Evolutionary conservation across 352 stramenopile genomes (phyloP).

Genomic region (Thalassiosira delicatula): DNA sequence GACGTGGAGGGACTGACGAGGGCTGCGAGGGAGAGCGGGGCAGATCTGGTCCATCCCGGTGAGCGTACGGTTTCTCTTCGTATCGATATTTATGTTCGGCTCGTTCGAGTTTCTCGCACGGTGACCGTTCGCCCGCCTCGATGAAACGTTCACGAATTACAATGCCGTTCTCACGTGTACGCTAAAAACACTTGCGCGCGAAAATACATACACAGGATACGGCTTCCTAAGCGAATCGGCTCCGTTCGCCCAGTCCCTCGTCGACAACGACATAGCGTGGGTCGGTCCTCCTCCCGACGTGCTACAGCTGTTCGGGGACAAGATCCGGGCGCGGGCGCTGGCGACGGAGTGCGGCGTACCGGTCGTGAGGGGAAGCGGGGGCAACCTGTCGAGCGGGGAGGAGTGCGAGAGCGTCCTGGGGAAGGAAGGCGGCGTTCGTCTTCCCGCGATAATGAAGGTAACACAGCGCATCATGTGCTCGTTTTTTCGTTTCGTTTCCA

Average conservation of each 20-base stretch:
- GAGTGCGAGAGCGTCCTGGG: no score
- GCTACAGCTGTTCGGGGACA: constrained; percentile 66
- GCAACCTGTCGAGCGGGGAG: no score
- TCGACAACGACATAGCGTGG: constrained; percentile 92
- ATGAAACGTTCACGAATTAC: constrained; percentile 92
- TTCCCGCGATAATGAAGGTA: no score
- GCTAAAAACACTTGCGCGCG: no score
- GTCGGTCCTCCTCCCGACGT: constrained; percentile 87
- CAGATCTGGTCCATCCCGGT: constrained; percentile 90
- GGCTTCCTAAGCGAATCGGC: constrained; percentile 96
- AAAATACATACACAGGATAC: constrained; percentile 97
- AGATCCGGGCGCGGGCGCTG: constrained; percentile 64
- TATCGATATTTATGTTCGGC: no score
- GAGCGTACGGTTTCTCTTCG: no score
- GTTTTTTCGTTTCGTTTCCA: no score
- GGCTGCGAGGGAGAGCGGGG: constrained; percentile 81
- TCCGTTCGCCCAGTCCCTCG: constrained; percentile 91
- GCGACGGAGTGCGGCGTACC: constrained; percentile 53
- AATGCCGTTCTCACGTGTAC: no score
- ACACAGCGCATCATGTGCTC: no score
- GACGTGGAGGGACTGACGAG: background rate
- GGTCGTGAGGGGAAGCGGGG: no score
- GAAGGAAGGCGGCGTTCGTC: no score
- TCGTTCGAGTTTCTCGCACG: no score
- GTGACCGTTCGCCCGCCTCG: constrained; percentile 90